Evolutionary conservation across 23 red algal species (phyloP), one percentile per base, ranked within the genome.

Genomic region (Chondrus crispus): DNA sequence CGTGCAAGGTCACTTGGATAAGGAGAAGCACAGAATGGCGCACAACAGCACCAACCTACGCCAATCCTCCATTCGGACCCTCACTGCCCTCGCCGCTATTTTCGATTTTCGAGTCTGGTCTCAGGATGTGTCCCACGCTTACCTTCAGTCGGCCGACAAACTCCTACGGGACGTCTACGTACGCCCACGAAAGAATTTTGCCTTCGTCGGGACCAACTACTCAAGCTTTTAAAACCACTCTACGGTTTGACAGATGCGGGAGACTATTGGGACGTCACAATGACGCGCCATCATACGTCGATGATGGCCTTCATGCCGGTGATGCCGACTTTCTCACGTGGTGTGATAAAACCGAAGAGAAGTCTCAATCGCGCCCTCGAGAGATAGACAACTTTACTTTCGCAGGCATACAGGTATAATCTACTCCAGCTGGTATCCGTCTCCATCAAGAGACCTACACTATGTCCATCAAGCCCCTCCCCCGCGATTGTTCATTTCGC

Each of bases 211-310:
- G 46, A 83, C 57, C 30, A 62, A 1, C 40, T 68, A 1, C 45
- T 83, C n/a, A 33, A 83, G 51, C 40, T 83, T 1, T 60, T 83
- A 0, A 53, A 12, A 38, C 78, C 78, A 0, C 29, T 83, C 10
- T 83, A 83, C 57, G 78, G 78, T n/a, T 47, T 54, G 10, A n/a
- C 78, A 12, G 78, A 83, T 39, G 24, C 1, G 55, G 78, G 78
- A 8, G 78, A 83, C 51, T n/a, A 60, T 1, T 83, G 78, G 78
- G 32, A 83, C 41, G 16, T 40, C 20, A 83, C 52, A 9, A 1
- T 57, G 51, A 14, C 14, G n/a, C n/a, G 14, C n/a, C 51, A n/a
- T 73, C n/a, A 2, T 85, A 69, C n/a, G 7, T 85, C 0, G 54
- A 85, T 42, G 81, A 85, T 4, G n/a, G 36, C 26, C 18, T 66